Evolutionary conservation across 192 early-diverging fungal species (phyloP).

Genomic region (Backusella morwellensis): DNA sequence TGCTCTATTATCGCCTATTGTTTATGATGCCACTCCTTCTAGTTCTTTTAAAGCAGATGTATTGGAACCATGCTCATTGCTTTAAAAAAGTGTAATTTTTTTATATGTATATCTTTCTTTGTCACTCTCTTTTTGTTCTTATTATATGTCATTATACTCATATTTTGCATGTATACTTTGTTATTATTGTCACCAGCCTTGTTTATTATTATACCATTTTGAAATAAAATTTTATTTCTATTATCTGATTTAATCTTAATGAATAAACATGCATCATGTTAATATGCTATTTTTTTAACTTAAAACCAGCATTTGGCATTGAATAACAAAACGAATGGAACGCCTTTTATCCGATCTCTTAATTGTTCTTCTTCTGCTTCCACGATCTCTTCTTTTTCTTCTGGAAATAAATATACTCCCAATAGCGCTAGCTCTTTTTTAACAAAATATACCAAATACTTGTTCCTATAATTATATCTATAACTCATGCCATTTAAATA

Average conservation of each 20-base stretch:
- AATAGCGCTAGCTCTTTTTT: neutral
- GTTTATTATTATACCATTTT: neutral
- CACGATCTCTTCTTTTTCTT: neutral
- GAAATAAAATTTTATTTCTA: neutral
- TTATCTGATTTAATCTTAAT: neutral
- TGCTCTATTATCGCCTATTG: neutral
- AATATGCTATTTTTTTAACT: neutral
- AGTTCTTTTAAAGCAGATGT: neutral
- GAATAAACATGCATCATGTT: neutral
- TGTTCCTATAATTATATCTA: neutral
- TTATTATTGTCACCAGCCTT: neutral
- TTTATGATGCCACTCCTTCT: neutral
- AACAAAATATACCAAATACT: neutral
- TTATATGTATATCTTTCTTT: neutral
- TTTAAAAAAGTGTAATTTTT: neutral
- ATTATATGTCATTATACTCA: neutral
- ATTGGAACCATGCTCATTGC: neutral
- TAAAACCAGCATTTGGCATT: neutral
- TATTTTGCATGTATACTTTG: neutral
- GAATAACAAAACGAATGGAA: neutral
- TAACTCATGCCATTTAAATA: neutral
- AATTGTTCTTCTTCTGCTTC: neutral
- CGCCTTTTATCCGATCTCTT: neutral
- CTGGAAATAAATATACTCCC: neutral
- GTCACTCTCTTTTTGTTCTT: neutral